Percentiles rank a stretch among this genome's conserved stretches.
Evolutionary conservation across 1,139 yeast species (phyloP).

Genomic region (Zygotorulaspora mrakii): DNA sequence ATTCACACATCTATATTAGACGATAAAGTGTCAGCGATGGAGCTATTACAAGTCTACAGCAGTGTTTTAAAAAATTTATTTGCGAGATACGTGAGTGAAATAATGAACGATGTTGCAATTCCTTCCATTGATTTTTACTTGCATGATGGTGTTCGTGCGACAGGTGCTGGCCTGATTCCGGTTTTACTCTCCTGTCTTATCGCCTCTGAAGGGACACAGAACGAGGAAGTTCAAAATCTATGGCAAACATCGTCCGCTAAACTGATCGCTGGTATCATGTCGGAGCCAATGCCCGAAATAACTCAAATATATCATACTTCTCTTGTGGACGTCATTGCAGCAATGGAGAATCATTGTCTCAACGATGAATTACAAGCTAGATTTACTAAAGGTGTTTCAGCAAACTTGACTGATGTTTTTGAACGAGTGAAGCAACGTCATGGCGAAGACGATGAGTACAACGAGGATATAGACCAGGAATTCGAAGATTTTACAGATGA

Average conservation of each 20-base stretch:
- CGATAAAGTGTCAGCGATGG: slow-evolving; percentile 90
- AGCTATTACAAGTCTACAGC: slow-evolving; percentile 82
- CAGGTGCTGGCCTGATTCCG: slow-evolving; percentile 83
- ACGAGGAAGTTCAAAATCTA: slow-evolving; percentile 57
- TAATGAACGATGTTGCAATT: slow-evolving; percentile 71
- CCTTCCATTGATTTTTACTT: slow-evolving; percentile 89
- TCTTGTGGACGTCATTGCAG: slow-evolving; percentile 61
- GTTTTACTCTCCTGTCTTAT: slow-evolving; percentile 68
- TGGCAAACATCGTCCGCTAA: slow-evolving; percentile 74
- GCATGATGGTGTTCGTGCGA: slow-evolving; percentile 91
- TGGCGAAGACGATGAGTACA: slow-evolving; percentile 59
- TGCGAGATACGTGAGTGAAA: slow-evolving; percentile 76
- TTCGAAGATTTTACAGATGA: slow-evolving; percentile 89
- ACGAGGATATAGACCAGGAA: slow-evolving; percentile 63
- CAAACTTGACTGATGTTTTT: slow-evolving; percentile 63
- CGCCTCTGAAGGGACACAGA: slow-evolving; percentile 52
- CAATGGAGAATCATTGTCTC: slow-evolving; percentile 62
- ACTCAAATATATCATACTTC: slow-evolving; percentile 74
- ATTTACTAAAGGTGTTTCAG: slow-evolving; percentile 57
- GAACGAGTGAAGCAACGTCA: slow-evolving; percentile 69
- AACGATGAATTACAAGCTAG: slow-evolving; percentile 54
- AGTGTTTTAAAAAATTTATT: slow-evolving; percentile 78
- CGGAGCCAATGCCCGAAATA: slow-evolving; percentile 83
- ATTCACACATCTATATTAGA: slow-evolving; percentile 89
- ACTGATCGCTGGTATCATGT: slow-evolving; percentile 61